Evolutionary conservation across 805 yeast genomes (phyloP).

Genomic region (Yarrowia sp.): DNA sequence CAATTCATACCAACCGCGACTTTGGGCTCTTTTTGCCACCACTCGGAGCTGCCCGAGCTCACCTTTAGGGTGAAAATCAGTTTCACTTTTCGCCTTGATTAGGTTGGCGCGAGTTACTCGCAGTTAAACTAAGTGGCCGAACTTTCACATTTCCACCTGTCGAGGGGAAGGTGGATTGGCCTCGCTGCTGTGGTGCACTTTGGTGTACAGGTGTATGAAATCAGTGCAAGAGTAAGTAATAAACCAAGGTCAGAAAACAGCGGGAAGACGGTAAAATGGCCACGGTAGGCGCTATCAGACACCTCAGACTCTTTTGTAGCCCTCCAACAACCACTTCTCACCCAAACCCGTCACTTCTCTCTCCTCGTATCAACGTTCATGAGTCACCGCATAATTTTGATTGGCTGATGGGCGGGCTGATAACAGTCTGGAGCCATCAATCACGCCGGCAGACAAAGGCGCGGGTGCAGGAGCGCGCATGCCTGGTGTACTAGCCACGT

Average conservation of each 20-base stretch:
- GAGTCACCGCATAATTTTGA: background rate
- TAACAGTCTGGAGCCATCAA: slow-evolving; percentile 14
- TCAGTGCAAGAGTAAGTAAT: background rate
- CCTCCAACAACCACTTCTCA: background rate
- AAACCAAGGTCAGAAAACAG: background rate
- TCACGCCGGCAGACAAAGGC: background rate
- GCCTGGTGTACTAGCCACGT: slow-evolving; percentile 16
- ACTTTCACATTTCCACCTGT: slow-evolving; percentile 21
- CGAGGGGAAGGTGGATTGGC: slow-evolving; percentile 6
- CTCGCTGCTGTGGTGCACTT: slow-evolving; percentile 14
- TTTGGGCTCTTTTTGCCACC: background rate
- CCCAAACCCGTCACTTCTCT: background rate
- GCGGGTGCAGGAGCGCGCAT: background rate
- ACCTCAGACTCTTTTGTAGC: background rate
- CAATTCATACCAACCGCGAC: background rate
- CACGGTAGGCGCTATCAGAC: background rate
- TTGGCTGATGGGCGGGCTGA: slow-evolving; percentile 4
- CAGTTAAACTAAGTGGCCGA: background rate
- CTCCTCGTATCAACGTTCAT: slow-evolving; percentile 16
- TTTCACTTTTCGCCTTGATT: background rate
- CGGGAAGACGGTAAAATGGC: background rate
- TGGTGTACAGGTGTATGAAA: background rate
- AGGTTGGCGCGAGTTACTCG: slow-evolving; percentile 9
- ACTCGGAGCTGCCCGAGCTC: background rate
- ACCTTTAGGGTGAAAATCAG: background rate